Percentiles rank a stretch among this genome's conserved stretches.
Evolutionary conservation across 1,139 yeast species (phyloP).

Genomic region (Kodamaea fungicola): DNA sequence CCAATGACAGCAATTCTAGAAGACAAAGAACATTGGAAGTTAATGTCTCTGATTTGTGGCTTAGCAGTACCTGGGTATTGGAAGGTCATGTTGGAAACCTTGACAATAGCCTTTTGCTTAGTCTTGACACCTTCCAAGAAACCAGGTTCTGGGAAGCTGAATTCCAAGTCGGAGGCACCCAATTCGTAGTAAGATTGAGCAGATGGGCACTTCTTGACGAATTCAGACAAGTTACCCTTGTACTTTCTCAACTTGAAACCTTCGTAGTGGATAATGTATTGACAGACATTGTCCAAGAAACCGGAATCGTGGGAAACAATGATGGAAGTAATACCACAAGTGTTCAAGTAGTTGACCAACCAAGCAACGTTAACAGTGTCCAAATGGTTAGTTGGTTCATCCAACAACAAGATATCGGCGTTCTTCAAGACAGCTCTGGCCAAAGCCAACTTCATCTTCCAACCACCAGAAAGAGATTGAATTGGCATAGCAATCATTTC

Average conservation of each 20-base stretch:
- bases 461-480: slow-evolving; percentile 98
- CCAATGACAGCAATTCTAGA: slow-evolving; percentile 99
- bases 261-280: slow-evolving; percentile 99
- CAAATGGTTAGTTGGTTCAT: slow-evolving; percentile 99
- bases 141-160: slow-evolving; percentile 99
- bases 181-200: slow-evolving; percentile 98
- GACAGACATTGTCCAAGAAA: slow-evolving; percentile 95
- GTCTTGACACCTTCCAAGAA: slow-evolving; percentile 99
- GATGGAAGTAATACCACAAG: slow-evolving; percentile 97
- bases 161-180: slow-evolving; percentile 95
- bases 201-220: slow-evolving; percentile 97
- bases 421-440: slow-evolving; percentile 99
- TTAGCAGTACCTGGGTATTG: slow-evolving; percentile 98
- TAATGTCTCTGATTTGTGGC: slow-evolving; percentile 87
- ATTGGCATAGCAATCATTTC: slow-evolving; percentile 92
- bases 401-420: slow-evolving; percentile 96
- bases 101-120: slow-evolving; percentile 98
- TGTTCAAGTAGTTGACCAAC: slow-evolving; percentile 98
- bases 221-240: slow-evolving; percentile 99
- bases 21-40: slow-evolving; percentile 98
- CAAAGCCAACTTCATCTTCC: slow-evolving; percentile 99
- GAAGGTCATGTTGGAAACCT: slow-evolving; percentile 95
- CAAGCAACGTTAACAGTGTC: slow-evolving; percentile 99
- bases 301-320: slow-evolving; percentile 99
- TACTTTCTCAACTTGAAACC: slow-evolving; percentile 99